Evolutionary conservation across 257 asterid species (phyloP), one percentile per base, ranked within the genome.

Genomic region (Capsicum chinense): DNA sequence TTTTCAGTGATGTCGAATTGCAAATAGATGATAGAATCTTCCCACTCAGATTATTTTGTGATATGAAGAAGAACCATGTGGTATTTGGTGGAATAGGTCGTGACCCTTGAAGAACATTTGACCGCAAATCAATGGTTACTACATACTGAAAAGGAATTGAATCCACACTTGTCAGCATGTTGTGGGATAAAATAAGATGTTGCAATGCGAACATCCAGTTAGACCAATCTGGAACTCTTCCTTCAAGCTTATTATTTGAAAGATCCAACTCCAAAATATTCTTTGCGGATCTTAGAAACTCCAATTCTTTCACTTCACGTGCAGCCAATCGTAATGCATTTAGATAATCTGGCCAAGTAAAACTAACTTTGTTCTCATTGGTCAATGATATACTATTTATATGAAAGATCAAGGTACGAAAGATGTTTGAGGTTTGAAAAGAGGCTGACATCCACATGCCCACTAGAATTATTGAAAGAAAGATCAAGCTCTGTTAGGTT

Each of bases 1-100:
- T 9, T 4, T 2, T 0, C 8, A 83, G 68, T 4, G 64, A 42
- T n/a, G 33, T n/a, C 37, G 58, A 33, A 54, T 54, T 86, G 84
- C 85, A 86, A 21, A 86, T 76, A 16, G 84, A 76, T 0, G 67
- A 57, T 15, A 87, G 84, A 0, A 87, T 58, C 42, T 26, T 26
- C 26, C 26, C 26, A 26, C 33, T 26, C 33, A 26, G 33, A 26
- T 26, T 26, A 26, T 26, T 26, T 26, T 26, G 33, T 26, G 33
- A 39, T 6, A 70, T 9, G 1, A 37, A 10, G 70, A 63, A 63
- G 35, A 0, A 11, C 2, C 0, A 1, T 62, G 39, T 4, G 68
- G 39, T 19, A 19, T 0, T 60, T n/a, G 37, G 0, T 9, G 70
- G 70, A 11, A 63, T 21, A 0, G 42, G 17, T 21, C 10, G 42